A percentile compares a stretch with the other conserved stretches of the same genome.
phyloP scores from a whole-genome alignment of 2,329 filamentous ascomycete genomes.

The Orbilia javanica region DNA sequence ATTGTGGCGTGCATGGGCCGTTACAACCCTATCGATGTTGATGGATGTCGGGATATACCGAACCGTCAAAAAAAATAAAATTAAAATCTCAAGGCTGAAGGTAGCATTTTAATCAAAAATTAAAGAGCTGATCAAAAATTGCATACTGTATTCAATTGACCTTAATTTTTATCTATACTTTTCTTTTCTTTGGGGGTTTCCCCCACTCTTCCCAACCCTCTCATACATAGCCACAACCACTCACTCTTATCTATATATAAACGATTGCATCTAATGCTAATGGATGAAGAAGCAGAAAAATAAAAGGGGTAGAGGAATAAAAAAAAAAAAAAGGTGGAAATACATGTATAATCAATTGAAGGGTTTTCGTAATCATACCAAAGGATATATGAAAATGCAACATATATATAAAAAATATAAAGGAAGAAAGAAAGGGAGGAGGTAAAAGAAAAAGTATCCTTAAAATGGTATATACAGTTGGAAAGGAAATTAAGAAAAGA shows the following conservation, averaged over 20 bases:
- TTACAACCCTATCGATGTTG: too few species aligned
- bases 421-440: background rate
- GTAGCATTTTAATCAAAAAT: too few species aligned
- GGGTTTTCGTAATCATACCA: background rate
- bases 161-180: background rate
- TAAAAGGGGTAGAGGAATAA: background rate
- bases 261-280: background rate
- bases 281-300: conserved; percentile 2
- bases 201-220: too few species aligned
- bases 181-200: too few species aligned
- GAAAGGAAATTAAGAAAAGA: background rate
- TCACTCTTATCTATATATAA: background rate
- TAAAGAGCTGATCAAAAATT: too few species aligned
- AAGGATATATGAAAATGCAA: background rate
- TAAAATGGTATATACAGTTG: background rate
- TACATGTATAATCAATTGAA: background rate
- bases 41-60: too few species aligned
- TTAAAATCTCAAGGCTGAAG: too few species aligned
- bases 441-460: background rate
- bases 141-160: background rate
- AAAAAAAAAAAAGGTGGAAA: background rate
- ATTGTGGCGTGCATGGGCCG: too few species aligned
- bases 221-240: background rate
- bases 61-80: too few species aligned
- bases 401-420: background rate